phyloP scores from a whole-genome alignment of 78 protist genomes.

The Protostelium mycophagum region DNA sequence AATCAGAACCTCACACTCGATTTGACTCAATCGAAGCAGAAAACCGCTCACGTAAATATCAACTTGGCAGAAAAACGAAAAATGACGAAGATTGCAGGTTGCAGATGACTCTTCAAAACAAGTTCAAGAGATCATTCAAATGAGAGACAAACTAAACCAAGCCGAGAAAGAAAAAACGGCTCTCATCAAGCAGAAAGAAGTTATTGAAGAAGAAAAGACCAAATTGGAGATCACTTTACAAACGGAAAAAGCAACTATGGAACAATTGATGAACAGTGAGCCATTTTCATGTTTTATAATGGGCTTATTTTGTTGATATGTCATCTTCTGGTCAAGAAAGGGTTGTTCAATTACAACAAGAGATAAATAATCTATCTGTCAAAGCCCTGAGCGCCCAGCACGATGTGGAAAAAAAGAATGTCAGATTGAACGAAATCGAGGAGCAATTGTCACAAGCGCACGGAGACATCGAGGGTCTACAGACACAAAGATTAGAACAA shows the following conservation, averaged over 20 bases:
- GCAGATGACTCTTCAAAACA: not conserved
- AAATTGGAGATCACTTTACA: not conserved
- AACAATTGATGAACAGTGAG: not conserved
- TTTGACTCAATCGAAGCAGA: not conserved
- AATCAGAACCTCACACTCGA: not conserved
- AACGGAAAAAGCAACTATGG: not conserved
- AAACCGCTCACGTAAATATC: not conserved
- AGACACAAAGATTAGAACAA: too few relatives aligned
- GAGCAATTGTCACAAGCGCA: too few relatives aligned
- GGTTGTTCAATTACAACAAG: not conserved
- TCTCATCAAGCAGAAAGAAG: not conserved
- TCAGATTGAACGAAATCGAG: too few relatives aligned
- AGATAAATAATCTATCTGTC: not conserved
- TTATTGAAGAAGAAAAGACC: not conserved
- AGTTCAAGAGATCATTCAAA: not conserved
- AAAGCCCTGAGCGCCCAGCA: not conserved
- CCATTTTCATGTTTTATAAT: not conserved
- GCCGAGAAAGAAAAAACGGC: not conserved
- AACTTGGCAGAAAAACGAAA: not conserved
- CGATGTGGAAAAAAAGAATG: not conserved
- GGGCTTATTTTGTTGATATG: too few relatives aligned
- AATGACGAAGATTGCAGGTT: not conserved
- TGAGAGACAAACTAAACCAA: not conserved
- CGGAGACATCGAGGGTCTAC: too few relatives aligned
- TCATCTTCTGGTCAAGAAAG: not conserved